Evolutionary conservation across 1,139 yeast genomes (phyloP).

Genomic region (Hyphopichia fennica): DNA sequence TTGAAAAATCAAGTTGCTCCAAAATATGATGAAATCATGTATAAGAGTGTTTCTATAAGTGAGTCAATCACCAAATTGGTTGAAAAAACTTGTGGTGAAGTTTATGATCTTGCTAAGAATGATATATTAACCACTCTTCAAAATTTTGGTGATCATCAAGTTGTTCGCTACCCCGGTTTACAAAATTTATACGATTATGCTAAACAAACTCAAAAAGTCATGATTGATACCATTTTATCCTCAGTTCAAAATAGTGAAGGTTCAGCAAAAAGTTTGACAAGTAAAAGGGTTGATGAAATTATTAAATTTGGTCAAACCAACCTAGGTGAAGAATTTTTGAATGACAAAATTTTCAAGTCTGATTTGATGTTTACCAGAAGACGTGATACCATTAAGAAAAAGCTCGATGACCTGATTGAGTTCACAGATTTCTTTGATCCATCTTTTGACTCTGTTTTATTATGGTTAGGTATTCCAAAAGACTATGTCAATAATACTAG

Average conservation of each 20-base stretch:
- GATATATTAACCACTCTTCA: constrained; percentile 55
- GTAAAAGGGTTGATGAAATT: constrained; percentile 59
- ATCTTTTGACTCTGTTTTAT: constrained; percentile 54
- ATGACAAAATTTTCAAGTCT: constrained; percentile 68
- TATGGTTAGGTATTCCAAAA: constrained; percentile 44
- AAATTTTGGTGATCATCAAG: constrained; percentile 57
- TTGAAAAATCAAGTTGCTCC: constrained; percentile 59
- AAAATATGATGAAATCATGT: constrained; percentile 53
- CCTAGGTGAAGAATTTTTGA: constrained; percentile 59
- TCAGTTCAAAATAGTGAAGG: constrained; percentile 69
- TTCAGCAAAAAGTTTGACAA: constrained; percentile 62
- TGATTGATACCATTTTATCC: constrained; percentile 62
- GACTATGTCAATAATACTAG: constrained; percentile 28
- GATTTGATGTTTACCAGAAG: constrained; percentile 82
- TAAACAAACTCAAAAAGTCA: constrained; percentile 61
- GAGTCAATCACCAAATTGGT: constrained; percentile 63
- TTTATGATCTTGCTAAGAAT: constrained; percentile 61
- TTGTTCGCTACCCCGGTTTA: constrained; percentile 61
- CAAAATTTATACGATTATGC: constrained; percentile 73
- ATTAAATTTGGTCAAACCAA: constrained; percentile 60
- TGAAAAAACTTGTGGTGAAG: constrained; percentile 58
- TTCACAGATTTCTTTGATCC: constrained; percentile 78
- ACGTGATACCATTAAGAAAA: constrained; percentile 61
- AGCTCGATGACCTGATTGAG: constrained; percentile 59
- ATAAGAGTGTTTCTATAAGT: constrained; percentile 52